Evolutionary conservation across 257 asterid species (phyloP).

Genomic region (Solanum paucissectum): DNA sequence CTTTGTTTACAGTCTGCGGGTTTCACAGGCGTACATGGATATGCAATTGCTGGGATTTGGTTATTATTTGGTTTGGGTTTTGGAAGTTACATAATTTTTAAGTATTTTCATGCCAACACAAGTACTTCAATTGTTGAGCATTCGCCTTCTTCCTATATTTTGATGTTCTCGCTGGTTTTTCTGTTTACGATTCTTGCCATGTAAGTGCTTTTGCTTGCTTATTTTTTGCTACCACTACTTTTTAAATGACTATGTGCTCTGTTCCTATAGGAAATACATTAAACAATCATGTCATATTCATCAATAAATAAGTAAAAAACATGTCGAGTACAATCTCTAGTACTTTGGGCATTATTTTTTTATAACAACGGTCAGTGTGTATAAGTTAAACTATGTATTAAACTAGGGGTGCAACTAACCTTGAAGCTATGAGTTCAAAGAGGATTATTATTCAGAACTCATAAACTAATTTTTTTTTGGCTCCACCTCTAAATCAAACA

Average conservation of each 20-base stretch:
- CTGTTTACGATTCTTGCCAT: constrained; percentile 37
- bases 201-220: constrained; percentile 18
- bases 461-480: neutral
- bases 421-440: neutral
- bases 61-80: constrained; percentile 31
- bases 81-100: constrained; percentile 23
- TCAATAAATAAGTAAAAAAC: neutral
- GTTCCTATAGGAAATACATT: neutral
- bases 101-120: constrained; percentile 11
- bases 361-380: neutral
- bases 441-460: neutral
- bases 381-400: neutral
- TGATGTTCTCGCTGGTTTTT: constrained; percentile 22
- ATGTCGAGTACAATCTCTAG: neutral
- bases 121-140: constrained; percentile 5
- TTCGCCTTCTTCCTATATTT: constrained; percentile 12
- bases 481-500: neutral
- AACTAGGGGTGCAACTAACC: neutral
- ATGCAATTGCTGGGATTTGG: constrained; percentile 48
- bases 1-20: constrained; percentile 33
- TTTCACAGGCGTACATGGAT: constrained; percentile 46
- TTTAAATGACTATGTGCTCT: neutral
- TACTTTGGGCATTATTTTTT: neutral
- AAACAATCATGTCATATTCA: neutral
- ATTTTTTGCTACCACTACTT: neutral